Base-by-base conservation (phyloP, 306 rosid species). In the Rubus parviflorus region DNA sequence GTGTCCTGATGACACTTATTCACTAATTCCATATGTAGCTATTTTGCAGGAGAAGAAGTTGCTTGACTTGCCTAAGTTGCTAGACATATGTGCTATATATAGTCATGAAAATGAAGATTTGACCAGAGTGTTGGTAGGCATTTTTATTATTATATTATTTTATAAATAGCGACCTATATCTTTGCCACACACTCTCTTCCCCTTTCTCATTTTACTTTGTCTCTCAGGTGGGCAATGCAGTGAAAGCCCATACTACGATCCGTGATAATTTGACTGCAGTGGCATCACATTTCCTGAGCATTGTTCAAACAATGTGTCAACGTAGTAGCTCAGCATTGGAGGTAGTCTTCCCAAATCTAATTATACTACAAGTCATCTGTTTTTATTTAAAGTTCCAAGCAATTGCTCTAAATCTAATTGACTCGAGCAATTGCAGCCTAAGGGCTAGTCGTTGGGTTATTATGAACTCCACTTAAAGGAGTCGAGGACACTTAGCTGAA, bases 21-120 rank as follows among this genome's bases (percentile, higher is more conserved):
- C 87, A 89, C 86, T 85, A 80, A 86, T 83, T 84, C 87, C 86
- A 74, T 82, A 49, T 92, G 88, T 90, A 96, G 99, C 85, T 84
- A 82, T 93, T 85, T 86, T 96, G 99, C 97, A 91, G 99, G 98
- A 90, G 84, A 93, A 86, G 81, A 88, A 87, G 86, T 79, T 93
- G 89, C 96, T 93, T 73, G 97, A 88, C 83, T 86, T 96, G 90
- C 97, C 97, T 14, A 93, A 85, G 87, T 79, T 96, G 87, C 85
- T 96, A 61, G 98, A 96, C 79, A 88, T 90, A 84, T 96, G 99
- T 87, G 97, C 99, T 75, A 88, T 91, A 48, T 93, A 92, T 79
- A 72, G 85, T 81, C 98, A 87, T 69, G 93, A 89, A 87, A 96
- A 96, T 76, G 94, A 93, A 85, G 97, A 89, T 73, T 76, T 93